Evolutionary conservation across 352 stramenopile genomes (phyloP).

Genomic region (Globisporangium lucens): DNA sequence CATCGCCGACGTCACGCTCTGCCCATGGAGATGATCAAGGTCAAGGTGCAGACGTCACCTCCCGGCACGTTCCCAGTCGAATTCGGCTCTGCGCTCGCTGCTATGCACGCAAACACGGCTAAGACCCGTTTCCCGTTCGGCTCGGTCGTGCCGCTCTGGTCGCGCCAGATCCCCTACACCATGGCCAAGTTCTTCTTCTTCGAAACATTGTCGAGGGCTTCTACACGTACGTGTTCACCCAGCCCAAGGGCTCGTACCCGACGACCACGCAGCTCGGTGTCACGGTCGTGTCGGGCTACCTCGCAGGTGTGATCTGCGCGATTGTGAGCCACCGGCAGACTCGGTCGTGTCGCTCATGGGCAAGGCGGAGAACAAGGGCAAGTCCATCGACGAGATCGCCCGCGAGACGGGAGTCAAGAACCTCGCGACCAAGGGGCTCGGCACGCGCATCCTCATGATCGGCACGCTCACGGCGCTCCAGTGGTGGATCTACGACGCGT

Average conservation of each 20-base stretch:
- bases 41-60: slow-evolving; percentile 91
- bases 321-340: slow-evolving; percentile 99
- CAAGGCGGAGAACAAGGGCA: slow-evolving; percentile 90
- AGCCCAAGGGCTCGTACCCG: slow-evolving; percentile 89
- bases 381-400: slow-evolving; percentile 87
- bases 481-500: slow-evolving; percentile 97
- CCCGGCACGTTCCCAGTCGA: slow-evolving; percentile 87
- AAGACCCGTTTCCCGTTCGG: slow-evolving; percentile 91
- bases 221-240: slow-evolving; percentile 89
- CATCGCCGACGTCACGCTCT: slow-evolving; percentile 93
- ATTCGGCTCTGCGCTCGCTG: slow-evolving; percentile 79
- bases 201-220: slow-evolving; percentile 87
- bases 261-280: slow-evolving; percentile 95
- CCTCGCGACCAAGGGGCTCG: slow-evolving; percentile 86
- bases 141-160: slow-evolving; percentile 88
- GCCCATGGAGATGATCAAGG: slow-evolving; percentile 95
- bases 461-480: slow-evolving; percentile 94
- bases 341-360: slow-evolving; percentile 98
- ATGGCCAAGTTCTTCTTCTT: slow-evolving; percentile 99
- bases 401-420: slow-evolving; percentile 74
- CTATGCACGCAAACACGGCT: slow-evolving; percentile 87
- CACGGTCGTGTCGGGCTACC: slow-evolving; percentile 97
- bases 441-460: slow-evolving; percentile 95
- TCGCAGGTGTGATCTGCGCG: slow-evolving; percentile 98
- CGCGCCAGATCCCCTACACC: slow-evolving; percentile 97